phyloP scores from a whole-genome alignment of 192 early-diverging fungal species.

The Coemansia sp. region DNA sequence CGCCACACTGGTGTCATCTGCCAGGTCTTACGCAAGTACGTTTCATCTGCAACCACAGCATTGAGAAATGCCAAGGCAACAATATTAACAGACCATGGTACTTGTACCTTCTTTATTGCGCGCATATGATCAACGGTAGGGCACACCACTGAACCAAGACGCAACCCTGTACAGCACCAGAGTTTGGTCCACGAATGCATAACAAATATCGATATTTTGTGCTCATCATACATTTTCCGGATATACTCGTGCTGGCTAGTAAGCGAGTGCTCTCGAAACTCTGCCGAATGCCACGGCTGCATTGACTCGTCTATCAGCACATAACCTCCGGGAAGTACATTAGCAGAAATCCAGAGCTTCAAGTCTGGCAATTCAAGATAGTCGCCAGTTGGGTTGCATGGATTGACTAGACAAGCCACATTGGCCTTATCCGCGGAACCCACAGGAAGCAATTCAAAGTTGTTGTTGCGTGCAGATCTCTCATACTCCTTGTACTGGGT shows the following conservation, averaged over 20 bases:
- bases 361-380: conserved; percentile 72
- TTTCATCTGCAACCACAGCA: conserved; percentile 67
- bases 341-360: conserved; percentile 74
- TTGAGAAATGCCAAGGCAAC: conserved; percentile 82
- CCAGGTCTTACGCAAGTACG: conserved; percentile 79
- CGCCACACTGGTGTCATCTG: conserved; percentile 69
- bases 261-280: conserved; percentile 81
- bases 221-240: conserved; percentile 58
- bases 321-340: conserved; percentile 73
- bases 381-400: conserved; percentile 90
- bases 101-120: conserved; percentile 75
- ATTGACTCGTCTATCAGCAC: conserved; percentile 90
- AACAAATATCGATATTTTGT: conserved; percentile 75
- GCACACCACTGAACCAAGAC: conserved; percentile 84
- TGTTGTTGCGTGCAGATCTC: conserved; percentile 75
- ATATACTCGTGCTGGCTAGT: conserved; percentile 70
- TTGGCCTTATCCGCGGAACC: conserved; percentile 60
- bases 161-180: conserved; percentile 89
- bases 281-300: conserved; percentile 87
- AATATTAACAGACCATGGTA: conserved; percentile 92
- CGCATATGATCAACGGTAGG: conserved; percentile 74
- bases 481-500: conserved; percentile 92
- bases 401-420: conserved; percentile 83
- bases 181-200: conserved; percentile 96
- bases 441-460: conserved; percentile 63